Evolutionary conservation across 495 filamentous ascomycete species (phyloP), one percentile per base, ranked within the genome.

Genomic region (Aspergillus nanangensis): DNA sequence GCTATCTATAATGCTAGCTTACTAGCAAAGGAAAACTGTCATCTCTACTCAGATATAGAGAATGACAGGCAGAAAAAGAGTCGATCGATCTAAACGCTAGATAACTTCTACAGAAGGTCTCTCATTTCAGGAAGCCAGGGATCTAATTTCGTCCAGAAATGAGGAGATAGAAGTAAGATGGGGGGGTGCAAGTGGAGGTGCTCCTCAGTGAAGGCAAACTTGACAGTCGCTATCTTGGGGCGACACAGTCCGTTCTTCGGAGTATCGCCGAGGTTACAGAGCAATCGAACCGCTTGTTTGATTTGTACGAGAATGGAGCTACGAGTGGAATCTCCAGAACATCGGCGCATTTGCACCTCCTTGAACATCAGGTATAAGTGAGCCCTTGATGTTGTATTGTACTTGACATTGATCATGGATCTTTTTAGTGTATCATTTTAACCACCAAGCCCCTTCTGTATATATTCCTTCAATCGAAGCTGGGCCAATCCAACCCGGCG

Each of bases 221-320:
- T 41, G 38, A 41, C 38, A 41, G 38, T 41, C 38, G 38, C 11
- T 41, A 41, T 11, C 38, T 41, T 10, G 17, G 38, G 18, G 38
- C 38, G 2, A 41, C 38, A 15, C 38, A 41, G 21, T 41, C 38
- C 10, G 38, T 41, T 41, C 38, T 41, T 13, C 38, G 38, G 11
- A 15, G 17, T 23, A 41, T 41, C 17, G 38, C 38, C 15, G 24
- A 21, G 10, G 38, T 41, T 8, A 41, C 38, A 11, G 38, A 23
- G 22, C 38, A 41, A 21, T 17, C 24, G 18, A 41, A 41, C 9
- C 10, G 2, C 22, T 41, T 21, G 9, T 41, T 41, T 24, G 38
- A 41, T 24, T 23, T 41, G 24, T 24, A 41, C 21, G 38, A 8
- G 2, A 41, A 41, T 15, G 38, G 38, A 17, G 8, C 38, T 10